Evolutionary conservation across 257 asterid genomes (phyloP), one percentile per base, ranked within the genome.

Genomic region (Solanum commersonii): DNA sequence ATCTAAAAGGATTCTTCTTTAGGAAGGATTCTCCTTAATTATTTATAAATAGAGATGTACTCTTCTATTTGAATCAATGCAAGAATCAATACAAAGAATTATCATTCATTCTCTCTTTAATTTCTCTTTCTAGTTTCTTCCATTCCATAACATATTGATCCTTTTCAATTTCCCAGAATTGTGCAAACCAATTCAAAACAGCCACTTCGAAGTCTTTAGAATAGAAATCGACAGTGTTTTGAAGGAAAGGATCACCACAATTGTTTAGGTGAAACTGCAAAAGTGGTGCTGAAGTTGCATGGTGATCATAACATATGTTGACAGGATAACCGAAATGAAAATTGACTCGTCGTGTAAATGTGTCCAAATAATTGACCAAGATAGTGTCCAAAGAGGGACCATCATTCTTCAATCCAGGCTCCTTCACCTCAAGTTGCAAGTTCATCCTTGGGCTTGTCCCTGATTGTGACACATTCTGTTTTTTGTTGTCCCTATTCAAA

Each of bases 171-270:
- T 88, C 78, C 87, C 88, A 88, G 1, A 86, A 18, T 20, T 67
- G 23, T 4, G 90, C 90, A 78, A 88, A 86, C 87, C 88, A 88
- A 65, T 86, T 56, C 38, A 88, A 68, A 16, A 88, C 90, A 0
- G 76, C 89, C 6, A 89, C 33, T 71, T 86, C 89, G 10, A 86
- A 89, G 37, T 86, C 87, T 46, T 86, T 89, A 12, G 90, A 89
- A 60, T 79, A 87, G 3, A 86, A 60, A 77, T 82, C 85, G 35
- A 23, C 77, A 38, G 65, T 68, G 67, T 59, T 85, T 1, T 67
- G 25, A 5, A 85, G 10, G 20, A 85, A 85, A 5, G 87, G 87
- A 16, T 85, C 87, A 67, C 82, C 87, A 67, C 76, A 72, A 22
- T 85, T 85, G 20, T 85, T 85, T n/a, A 85, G 10, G 82, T 85